Conservation (phyloP, 768 basidiomycete genomes). For the Trametes cingulata region DNA sequence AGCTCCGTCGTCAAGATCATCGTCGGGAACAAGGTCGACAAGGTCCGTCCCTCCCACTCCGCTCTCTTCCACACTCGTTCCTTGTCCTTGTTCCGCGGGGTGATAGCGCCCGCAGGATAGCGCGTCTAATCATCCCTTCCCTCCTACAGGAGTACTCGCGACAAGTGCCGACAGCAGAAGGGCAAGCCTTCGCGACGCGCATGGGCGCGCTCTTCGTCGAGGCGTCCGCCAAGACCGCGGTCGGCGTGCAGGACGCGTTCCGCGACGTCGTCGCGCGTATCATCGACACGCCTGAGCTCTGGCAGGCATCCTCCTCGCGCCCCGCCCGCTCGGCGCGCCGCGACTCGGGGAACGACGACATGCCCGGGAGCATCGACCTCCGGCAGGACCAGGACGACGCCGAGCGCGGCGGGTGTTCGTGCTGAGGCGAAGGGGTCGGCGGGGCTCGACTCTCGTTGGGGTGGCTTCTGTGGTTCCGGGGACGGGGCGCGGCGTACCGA, state of each 20-base stretch:
- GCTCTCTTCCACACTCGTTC: neutral
- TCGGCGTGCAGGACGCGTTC: conserved; percentile 79
- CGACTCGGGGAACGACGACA: conserved; percentile 27
- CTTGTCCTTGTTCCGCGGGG: neutral
- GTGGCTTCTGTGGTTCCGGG: no score
- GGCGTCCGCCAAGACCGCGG: conserved; percentile 88
- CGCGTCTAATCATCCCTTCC: neutral
- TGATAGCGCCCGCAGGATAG: neutral
- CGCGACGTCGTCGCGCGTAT: conserved; percentile 80
- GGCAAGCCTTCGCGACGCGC: conserved; percentile 72
- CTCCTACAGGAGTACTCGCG: conserved; percentile 78
- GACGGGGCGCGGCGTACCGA: no score
- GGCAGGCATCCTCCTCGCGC: conserved; percentile 45
- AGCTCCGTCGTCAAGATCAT: conserved; percentile 89
- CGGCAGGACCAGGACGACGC: conserved; percentile 22
- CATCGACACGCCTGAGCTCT: conserved; percentile 79
- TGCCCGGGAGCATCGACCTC: conserved; percentile 48
- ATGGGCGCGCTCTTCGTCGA: conserved; percentile 90
- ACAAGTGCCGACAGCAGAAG: conserved; percentile 81
- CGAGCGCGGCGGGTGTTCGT: conserved; percentile 35
- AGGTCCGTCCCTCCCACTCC: conserved; percentile 46
- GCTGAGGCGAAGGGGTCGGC: conserved; percentile 22
- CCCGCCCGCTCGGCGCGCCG: conserved; percentile 5
- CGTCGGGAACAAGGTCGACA: conserved; percentile 94
- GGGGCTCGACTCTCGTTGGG: no score